Evolutionary conservation across 768 basidiomycete species (phyloP).

Genomic region (Stropharia rugosoannulata): DNA sequence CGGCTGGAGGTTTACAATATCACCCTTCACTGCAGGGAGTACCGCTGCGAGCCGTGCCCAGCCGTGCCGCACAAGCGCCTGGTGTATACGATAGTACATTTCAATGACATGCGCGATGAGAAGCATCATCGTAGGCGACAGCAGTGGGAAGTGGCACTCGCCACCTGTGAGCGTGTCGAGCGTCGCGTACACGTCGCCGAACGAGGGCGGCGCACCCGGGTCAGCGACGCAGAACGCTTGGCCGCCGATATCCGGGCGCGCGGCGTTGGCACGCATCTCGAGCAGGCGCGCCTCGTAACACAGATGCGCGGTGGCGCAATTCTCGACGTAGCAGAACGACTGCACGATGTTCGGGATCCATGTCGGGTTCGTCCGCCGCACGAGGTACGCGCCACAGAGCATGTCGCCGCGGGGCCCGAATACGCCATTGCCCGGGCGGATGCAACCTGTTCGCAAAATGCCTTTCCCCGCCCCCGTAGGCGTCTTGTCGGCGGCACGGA

Average conservation of each 20-base stretch:
- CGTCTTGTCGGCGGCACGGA: slow-evolving; percentile 35
- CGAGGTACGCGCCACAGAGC: slow-evolving; percentile 61
- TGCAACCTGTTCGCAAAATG: slow-evolving; percentile 62
- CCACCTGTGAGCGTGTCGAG: slow-evolving; percentile 58
- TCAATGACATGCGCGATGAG: slow-evolving; percentile 61
- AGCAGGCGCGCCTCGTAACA: slow-evolving; percentile 72
- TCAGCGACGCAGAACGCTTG: slow-evolving; percentile 68
- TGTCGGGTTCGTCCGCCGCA: slow-evolving; percentile 56
- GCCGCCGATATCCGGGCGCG: slow-evolving; percentile 68
- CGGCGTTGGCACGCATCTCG: slow-evolving; percentile 36
- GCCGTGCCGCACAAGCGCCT: slow-evolving; percentile 32
- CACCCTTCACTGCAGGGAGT: slow-evolving; percentile 46
- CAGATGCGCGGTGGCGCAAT: slow-evolving; percentile 69
- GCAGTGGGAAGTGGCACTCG: slow-evolving; percentile 48
- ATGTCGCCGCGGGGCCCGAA: slow-evolving; percentile 78
- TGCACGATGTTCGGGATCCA: slow-evolving; percentile 61
- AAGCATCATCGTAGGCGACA: slow-evolving; percentile 68
- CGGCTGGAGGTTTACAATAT: slow-evolving; percentile 57
- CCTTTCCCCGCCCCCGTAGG: slow-evolving; percentile 19
- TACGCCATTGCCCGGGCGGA: slow-evolving; percentile 78
- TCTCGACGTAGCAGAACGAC: slow-evolving; percentile 75
- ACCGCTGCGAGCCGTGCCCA: slow-evolving; percentile 22
- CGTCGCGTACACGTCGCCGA: slow-evolving; percentile 58
- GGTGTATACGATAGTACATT: slow-evolving; percentile 47
- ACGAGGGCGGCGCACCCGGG: slow-evolving; percentile 60